These are phyloP conservation scores for Talaromyces rugulosus DNA, from an alignment of 2,329 filamentous ascomycete genomes.

Conservation along the genomic window DNA sequence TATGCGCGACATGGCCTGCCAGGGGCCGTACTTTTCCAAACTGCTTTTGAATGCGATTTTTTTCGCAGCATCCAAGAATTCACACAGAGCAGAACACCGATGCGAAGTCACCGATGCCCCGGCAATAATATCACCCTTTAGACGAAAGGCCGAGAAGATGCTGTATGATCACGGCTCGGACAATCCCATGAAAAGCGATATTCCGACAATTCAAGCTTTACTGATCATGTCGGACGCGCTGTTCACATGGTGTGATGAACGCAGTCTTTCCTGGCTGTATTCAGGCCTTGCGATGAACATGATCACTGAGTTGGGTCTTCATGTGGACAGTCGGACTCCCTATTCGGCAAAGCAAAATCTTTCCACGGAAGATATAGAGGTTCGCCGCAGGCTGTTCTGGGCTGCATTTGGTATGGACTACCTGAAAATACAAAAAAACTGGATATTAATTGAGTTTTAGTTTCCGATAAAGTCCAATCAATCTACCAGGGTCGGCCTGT, in stretches of 20 bases:
- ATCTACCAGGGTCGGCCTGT: slow-evolving; percentile 9
- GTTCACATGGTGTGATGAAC: slow-evolving; percentile 11
- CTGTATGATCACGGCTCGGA: background rate
- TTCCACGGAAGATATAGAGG: slow-evolving; percentile 3
- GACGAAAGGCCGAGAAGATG: slow-evolving; percentile 5
- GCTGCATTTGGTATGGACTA: slow-evolving; percentile 4
- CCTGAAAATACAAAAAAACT: background rate
- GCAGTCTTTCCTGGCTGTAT: slow-evolving; percentile 10
- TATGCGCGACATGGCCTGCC: slow-evolving; percentile 48
- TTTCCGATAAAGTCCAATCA: slow-evolving; percentile 9
- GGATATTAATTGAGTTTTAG: background rate
- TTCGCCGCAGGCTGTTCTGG: slow-evolving; percentile 10
- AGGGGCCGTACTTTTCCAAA: slow-evolving; percentile 12
- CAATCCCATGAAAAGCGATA: slow-evolving; percentile 9
- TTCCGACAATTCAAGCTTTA: slow-evolving; percentile 9
- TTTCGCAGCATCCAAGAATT: slow-evolving; percentile 7
- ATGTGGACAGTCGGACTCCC: slow-evolving; percentile 4
- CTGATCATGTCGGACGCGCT: slow-evolving; percentile 11
- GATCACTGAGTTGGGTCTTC: slow-evolving; percentile 8
- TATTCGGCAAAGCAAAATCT: background rate
- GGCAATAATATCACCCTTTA: background rate
- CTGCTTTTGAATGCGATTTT: slow-evolving; percentile 9
- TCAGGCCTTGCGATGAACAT: slow-evolving; percentile 11
- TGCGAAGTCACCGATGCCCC: slow-evolving; percentile 2
- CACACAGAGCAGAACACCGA: background rate